Base-by-base conservation (phyloP, 768 basidiomycete genomes). In the Baorangia bicolor region DNA sequence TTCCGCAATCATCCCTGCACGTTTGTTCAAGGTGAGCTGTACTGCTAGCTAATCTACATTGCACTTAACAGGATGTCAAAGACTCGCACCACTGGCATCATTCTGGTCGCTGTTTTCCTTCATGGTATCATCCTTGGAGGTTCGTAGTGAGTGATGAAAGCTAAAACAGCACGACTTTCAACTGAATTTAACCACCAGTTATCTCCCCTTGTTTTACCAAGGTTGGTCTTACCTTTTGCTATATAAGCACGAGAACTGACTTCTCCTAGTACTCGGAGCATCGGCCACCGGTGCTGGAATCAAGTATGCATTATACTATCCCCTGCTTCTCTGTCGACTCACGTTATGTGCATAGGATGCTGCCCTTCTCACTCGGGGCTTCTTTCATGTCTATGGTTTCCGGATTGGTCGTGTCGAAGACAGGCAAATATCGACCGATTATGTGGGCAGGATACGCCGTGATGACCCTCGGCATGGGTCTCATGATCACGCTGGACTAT, bases 151-250 rank as follows among this genome's bases (percentile, higher is more conserved):
- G 70, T 62, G 4, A 20, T 5, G 4, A 13, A 41, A 21, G 5
- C 12, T 13, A 10, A 13, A 49, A 21, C 12, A 5, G 4, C 16
- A 6, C 14, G 23, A 14, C n/a, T 3, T 18, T 31, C 21, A 18
- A 40, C 59, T 59, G 28, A 59, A 21, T 31, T 7, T 11, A 2
- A 9, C 31, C 10, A 7, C 18, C 14, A 69, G 68, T 65, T 91
- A 90, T 62, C 77, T 92, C 10, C 90, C 90, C 1, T 67, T 92
- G 3, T 92, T 87, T 66, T 92, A 80, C 71, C 90, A 92, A 73
- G 66, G 67, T 69, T 28, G 10, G 45, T 31, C 21, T 23, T 25
- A 5, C n/a, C 2, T 2, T 16, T 12, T 30, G 4, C 10, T 41
- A 14, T 31, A 11, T 11, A 31, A 27, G 9, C 8, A n/a, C 13